Conservation (phyloP, 2,329 filamentous ascomycete genomes). For the Escovopsis sp. region DNA sequence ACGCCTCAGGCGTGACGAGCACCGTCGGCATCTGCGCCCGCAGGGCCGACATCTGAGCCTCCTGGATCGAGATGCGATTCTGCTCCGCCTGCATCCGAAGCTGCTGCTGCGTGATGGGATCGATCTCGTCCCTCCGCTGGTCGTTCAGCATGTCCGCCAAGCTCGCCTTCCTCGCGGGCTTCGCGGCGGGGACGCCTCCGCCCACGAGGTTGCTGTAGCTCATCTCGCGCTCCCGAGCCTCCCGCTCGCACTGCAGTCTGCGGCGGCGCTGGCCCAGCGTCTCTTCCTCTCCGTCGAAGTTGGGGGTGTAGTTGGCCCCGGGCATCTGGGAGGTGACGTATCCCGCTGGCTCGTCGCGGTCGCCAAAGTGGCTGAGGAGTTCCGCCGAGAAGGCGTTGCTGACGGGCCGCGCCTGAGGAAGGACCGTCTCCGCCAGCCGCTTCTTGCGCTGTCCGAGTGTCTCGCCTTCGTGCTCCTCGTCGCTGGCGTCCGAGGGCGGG, state of each 20-base stretch:
- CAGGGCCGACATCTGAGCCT: conserved; percentile 33
- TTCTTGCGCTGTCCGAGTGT: conserved; percentile 52
- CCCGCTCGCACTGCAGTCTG: conserved; percentile 54
- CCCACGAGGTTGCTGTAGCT: conserved; percentile 18
- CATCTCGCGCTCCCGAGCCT: conserved; percentile 46
- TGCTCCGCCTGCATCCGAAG: conserved; percentile 26
- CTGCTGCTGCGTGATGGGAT: conserved; percentile 25
- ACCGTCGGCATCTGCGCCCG: conserved; percentile 33
- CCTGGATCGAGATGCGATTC: conserved; percentile 25
- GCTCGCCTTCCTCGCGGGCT: conserved; percentile 26
- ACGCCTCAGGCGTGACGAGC: conserved; percentile 16
- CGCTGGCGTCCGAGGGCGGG: conserved; percentile 23
- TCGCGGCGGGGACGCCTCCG: conserved; percentile 9
- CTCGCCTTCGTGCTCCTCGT: conserved; percentile 43
- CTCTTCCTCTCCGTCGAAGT: conserved; percentile 42
- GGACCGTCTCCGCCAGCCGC: conserved; percentile 39
- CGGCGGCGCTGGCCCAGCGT: conserved; percentile 65
- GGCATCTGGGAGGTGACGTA: too few relatives aligned
- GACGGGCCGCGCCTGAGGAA: conserved; percentile 42
- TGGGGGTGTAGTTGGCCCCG: conserved; percentile 24
- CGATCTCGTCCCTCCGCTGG: conserved; percentile 25
- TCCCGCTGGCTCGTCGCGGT: conserved; percentile 25
- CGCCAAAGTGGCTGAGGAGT: conserved; percentile 49
- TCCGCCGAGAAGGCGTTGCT: conserved; percentile 54
- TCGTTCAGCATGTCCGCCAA: conserved; percentile 44